Conservation (phyloP, 495 filamentous ascomycete species). For the Penicillium longicatenatum region DNA sequence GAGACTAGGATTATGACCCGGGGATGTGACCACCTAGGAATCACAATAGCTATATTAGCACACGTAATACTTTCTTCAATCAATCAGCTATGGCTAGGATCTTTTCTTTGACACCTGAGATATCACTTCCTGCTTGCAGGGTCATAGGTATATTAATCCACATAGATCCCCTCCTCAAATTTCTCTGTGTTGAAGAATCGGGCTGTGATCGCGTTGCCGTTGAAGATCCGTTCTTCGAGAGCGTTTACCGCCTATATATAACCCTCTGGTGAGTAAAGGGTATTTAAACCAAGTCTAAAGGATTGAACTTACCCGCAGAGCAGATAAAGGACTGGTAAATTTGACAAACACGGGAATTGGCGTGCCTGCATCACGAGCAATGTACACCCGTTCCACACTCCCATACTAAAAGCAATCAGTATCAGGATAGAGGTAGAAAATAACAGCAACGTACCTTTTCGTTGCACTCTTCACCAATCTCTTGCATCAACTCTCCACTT, state of each 20-base stretch:
- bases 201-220: constrained; percentile 77
- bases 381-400: constrained; percentile 77
- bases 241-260: constrained; percentile 76
- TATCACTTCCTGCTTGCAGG: not conserved
- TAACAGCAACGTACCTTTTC: constrained; percentile 57
- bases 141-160: constrained; percentile 28
- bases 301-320: constrained; percentile 65
- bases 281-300: constrained; percentile 7
- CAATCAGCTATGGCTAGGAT: no score
- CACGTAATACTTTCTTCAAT: no score
- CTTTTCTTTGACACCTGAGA: no score
- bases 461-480: constrained; percentile 91
- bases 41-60: no score
- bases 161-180: constrained; percentile 74
- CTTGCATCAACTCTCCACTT: constrained; percentile 74
- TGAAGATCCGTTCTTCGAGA: constrained; percentile 80
- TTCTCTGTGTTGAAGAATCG: constrained; percentile 77
- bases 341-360: constrained; percentile 81
- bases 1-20: no score
- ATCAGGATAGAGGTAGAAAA: constrained; percentile 11
- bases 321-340: constrained; percentile 79
- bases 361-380: constrained; percentile 56
- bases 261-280: not conserved
- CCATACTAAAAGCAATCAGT: constrained; percentile 62
- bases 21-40: no score